Conservation (phyloP, 345 rosid species). For the Raphanus raphanistrum region DNA sequence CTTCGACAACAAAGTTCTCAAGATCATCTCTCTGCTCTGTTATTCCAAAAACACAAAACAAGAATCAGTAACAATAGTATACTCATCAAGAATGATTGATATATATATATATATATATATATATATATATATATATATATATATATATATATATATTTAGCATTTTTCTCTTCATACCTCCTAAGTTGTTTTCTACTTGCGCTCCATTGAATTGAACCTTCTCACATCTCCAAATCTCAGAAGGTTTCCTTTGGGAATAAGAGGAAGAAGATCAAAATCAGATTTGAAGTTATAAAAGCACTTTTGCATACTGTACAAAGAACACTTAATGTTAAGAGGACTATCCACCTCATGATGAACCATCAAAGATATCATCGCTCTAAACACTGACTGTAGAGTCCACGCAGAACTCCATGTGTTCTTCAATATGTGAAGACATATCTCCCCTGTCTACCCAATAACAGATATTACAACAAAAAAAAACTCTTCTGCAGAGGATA, state of each 20-base stretch:
- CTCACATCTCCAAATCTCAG: too few species aligned
- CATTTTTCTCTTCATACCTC: conserved; percentile 71
- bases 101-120: too few species aligned
- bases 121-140: neutral
- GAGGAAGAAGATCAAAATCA: too few species aligned
- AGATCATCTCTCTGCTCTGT: conserved; percentile 86
- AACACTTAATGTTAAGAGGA: conserved; percentile 54
- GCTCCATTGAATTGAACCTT: too few species aligned
- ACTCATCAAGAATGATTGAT: neutral
- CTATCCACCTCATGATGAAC: conserved; percentile 98
- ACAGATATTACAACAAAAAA: neutral
- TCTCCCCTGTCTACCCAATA: conserved; percentile 75
- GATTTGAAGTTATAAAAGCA: too few species aligned
- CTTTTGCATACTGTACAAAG: neutral
- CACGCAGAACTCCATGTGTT: conserved; percentile 99
- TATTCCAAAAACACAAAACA: conserved; percentile 16
- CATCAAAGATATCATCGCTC: conserved; percentile 97
- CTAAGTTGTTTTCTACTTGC: conserved; percentile 38
- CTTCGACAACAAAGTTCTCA: conserved; percentile 79
- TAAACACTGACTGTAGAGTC: conserved; percentile 98
- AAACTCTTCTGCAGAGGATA: conserved; percentile 65
- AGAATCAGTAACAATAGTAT: neutral
- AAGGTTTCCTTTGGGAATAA: too few species aligned
- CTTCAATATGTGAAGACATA: conserved; percentile 96
- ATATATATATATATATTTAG: neutral